Evolutionary conservation across 140 eudicot genomes (phyloP).

Genomic region (Anethum foeniculum): DNA sequence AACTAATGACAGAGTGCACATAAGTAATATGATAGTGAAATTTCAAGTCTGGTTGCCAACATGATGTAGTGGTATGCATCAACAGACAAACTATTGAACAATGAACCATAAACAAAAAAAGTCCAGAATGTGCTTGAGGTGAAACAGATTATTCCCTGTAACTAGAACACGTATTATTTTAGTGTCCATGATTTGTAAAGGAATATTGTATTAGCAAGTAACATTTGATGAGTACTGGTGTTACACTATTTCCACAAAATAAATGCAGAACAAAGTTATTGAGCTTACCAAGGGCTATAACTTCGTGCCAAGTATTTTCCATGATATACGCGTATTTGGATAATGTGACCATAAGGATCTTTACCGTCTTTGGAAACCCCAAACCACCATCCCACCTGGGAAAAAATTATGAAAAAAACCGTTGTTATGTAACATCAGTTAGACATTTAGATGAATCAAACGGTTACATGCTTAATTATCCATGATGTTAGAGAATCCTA

Average conservation of each 20-base stretch:
- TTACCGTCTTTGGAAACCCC: constrained; percentile 67
- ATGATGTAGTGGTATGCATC: background rate
- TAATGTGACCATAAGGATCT: constrained; percentile 80
- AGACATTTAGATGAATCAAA: background rate
- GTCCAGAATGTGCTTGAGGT: background rate
- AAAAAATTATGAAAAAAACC: background rate
- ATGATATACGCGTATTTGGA: constrained; percentile 78
- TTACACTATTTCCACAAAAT: background rate
- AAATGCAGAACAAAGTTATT: background rate
- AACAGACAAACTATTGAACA: background rate
- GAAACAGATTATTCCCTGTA: background rate
- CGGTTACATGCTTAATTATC: background rate
- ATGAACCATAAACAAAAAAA: background rate
- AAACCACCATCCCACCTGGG: constrained; percentile 99
- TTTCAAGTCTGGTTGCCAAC: background rate
- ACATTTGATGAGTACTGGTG: background rate
- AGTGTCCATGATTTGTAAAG: background rate
- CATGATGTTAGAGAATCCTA: background rate
- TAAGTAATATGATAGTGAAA: background rate
- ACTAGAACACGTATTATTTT: background rate
- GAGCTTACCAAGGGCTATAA: constrained; percentile 75
- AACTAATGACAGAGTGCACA: background rate
- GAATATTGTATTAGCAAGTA: background rate
- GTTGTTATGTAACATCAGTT: background rate
- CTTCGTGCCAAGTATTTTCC: constrained; percentile 91